A percentile compares a stretch with the other conserved stretches of the same genome.
These are phyloP conservation scores for Cyanidiococcus yangmingshanensis DNA, from an alignment of 23 red algal species.

Conservation along the genomic window DNA sequence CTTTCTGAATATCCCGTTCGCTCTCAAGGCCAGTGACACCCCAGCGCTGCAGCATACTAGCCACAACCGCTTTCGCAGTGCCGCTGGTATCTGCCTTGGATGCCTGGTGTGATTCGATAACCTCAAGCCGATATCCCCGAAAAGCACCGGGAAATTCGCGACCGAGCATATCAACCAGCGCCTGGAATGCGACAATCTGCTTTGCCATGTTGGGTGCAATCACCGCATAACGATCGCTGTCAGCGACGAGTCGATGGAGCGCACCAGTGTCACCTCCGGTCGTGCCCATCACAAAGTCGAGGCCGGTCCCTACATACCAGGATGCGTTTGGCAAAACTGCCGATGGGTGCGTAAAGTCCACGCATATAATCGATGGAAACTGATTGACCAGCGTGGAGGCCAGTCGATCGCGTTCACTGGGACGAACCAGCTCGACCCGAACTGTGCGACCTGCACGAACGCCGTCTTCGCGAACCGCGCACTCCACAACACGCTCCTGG, in stretches of 20 bases:
- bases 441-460: conserved; percentile 29
- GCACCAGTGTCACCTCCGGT: conserved; percentile 65
- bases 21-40: conserved; percentile 36
- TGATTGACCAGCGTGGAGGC: conserved; percentile 6
- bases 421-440: not conserved
- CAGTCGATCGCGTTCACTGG: conserved; percentile 6
- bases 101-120: conserved; percentile 80
- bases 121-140: conserved; percentile 53
- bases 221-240: conserved; percentile 63
- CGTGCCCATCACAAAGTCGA: conserved; percentile 91
- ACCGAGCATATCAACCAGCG: conserved; percentile 62
- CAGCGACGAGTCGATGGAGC: conserved; percentile 28
- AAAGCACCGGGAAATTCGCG: conserved; percentile 63
- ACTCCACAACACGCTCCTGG: not conserved
- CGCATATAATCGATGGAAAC: conserved; percentile 35
- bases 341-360: conserved; percentile 92
- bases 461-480: conserved; percentile 23
- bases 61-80: conserved; percentile 82
- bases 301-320: conserved; percentile 35
- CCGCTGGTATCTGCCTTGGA: conserved; percentile 87
- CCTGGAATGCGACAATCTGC: conserved; percentile 98
- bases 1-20: conserved; percentile 55
- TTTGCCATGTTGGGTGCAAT: conserved; percentile 99
- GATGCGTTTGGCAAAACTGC: conserved; percentile 60
- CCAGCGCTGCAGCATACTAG: conserved; percentile 30